Base-by-base conservation (phyloP, 768 basidiomycete species). In the Lactarius hengduanensis region DNA sequence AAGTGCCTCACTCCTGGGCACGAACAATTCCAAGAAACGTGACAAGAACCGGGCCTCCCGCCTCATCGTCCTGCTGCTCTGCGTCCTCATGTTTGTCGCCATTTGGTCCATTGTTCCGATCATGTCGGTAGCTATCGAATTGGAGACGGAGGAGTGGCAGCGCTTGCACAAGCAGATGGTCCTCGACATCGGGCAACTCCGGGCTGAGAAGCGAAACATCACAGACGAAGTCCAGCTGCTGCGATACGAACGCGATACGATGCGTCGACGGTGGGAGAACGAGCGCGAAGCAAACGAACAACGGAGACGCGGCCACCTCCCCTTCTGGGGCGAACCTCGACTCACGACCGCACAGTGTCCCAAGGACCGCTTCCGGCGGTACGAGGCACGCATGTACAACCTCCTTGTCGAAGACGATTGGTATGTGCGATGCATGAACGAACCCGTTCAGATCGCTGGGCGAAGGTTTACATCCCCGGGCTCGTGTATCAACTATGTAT, bases 361-460 rank as follows among this genome's bases (percentile, higher is more conserved):
- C 18, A 30, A 1, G 18, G 68, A 63, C 22, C 62, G 62, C 54
- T 20, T 59, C 58, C 61, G 69, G 18, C 62, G n/a, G 5, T 67
- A 67, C 26, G 70, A 73, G 26, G 58, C 72, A 4, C 68, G 66
- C 11, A 66, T 75, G 54, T 58, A 67, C 59, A 69, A 67, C 34
- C 62, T 75, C 8, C 66, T 59, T 22, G 22, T 63, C n/a, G 72
- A 69, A 32, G 72, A 73, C 4, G 69, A 74, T 57, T 72, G 71
- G 73, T 41, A 66, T 40, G 65, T 22, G 45, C 71, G 71, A 60
- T 75, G 74, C 59, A 61, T 59, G 66, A 63, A 59, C 20, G 53
- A 54, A 57, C 13, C 50, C 10, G 38, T 47, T 20, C 3, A 45
- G 8, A 59, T 67, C 45, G 57, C 57, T 9, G 66, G 66, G 26